A percentile compares a stretch with the other conserved stretches of the same genome.
Conservation (phyloP, 2,329 filamentous ascomycete species). For the Sphaerulina musiva region DNA sequence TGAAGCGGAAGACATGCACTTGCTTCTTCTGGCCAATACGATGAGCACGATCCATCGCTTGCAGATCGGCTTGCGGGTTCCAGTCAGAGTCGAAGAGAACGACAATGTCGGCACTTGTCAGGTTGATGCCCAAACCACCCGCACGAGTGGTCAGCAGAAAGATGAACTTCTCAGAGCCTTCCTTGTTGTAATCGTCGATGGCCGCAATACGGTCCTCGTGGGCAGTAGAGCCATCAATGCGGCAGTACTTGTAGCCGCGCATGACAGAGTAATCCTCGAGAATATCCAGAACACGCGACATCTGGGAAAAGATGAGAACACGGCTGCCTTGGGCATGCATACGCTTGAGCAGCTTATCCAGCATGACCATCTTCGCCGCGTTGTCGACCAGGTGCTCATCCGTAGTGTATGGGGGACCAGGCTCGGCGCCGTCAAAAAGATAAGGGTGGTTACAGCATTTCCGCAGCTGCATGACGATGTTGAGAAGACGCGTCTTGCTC, state of each 20-base stretch:
- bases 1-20: slow-evolving; percentile 90
- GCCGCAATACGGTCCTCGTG: slow-evolving; percentile 96
- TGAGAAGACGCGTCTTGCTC: slow-evolving; percentile 91
- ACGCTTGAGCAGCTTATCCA: slow-evolving; percentile 82
- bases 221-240: slow-evolving; percentile 92
- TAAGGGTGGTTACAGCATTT: slow-evolving; percentile 99
- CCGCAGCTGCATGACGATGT: slow-evolving; percentile 98
- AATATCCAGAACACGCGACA: slow-evolving; percentile 95
- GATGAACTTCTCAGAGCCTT: slow-evolving; percentile 89
- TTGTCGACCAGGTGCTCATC: slow-evolving; percentile 94
- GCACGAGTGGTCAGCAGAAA: slow-evolving; percentile 93
- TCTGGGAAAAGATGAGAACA: slow-evolving; percentile 98
- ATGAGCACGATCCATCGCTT: slow-evolving; percentile 98
- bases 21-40: slow-evolving; percentile 98
- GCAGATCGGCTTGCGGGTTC: slow-evolving; percentile 96
- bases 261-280: slow-evolving; percentile 98
- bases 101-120: slow-evolving; percentile 92
- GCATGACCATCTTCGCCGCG: slow-evolving; percentile 92
- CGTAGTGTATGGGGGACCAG: slow-evolving; percentile 93
- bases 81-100: slow-evolving; percentile 96
- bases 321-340: slow-evolving; percentile 82
- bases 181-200: slow-evolving; percentile 97
- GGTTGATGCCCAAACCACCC: slow-evolving; percentile 91
- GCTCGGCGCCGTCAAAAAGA: slow-evolving; percentile 93
- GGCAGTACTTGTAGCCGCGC: slow-evolving; percentile 88